Evolutionary conservation across 1,139 yeast species (phyloP).

Genomic region (Sugiyamaella japonica): DNA sequence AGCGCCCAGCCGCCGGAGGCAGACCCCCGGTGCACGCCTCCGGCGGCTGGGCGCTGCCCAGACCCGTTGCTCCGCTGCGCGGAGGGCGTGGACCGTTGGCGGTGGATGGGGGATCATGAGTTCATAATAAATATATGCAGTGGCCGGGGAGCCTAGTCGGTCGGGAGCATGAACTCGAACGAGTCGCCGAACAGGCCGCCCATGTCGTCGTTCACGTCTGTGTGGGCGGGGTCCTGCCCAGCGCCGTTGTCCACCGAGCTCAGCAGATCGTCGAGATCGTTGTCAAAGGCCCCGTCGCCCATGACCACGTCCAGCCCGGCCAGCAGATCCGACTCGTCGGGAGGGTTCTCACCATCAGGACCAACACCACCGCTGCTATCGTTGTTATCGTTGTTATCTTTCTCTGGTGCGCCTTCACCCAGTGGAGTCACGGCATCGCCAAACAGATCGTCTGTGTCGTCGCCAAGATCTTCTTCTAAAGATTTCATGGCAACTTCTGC

Average conservation of each 20-base stretch:
- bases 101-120: not conserved
- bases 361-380: not conserved
- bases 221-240: constrained; percentile 8
- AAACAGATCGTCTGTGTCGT: constrained; percentile 15
- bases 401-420: constrained; percentile 4
- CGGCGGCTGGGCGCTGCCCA: no score
- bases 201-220: constrained; percentile 18
- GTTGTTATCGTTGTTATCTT: constrained; percentile 1
- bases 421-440: constrained; percentile 13
- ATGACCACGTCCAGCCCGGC: constrained; percentile 15
- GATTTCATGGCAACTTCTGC: constrained; percentile 9
- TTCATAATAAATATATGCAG: constrained; percentile 9
- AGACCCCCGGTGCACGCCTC: no score
- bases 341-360: not conserved
- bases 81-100: no score
- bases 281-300: constrained; percentile 15
- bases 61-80: no score
- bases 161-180: constrained; percentile 31
- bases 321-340: constrained; percentile 4
- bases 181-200: constrained; percentile 35
- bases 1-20: not conserved
- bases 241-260: constrained; percentile 14
- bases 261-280: constrained; percentile 18
- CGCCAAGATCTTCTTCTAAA: constrained; percentile 15
- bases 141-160: constrained; percentile 1